These are phyloP conservation scores for Akanthomyces lecanii DNA, from an alignment of 2,329 filamentous ascomycete genomes.

Conservation along the genomic window DNA sequence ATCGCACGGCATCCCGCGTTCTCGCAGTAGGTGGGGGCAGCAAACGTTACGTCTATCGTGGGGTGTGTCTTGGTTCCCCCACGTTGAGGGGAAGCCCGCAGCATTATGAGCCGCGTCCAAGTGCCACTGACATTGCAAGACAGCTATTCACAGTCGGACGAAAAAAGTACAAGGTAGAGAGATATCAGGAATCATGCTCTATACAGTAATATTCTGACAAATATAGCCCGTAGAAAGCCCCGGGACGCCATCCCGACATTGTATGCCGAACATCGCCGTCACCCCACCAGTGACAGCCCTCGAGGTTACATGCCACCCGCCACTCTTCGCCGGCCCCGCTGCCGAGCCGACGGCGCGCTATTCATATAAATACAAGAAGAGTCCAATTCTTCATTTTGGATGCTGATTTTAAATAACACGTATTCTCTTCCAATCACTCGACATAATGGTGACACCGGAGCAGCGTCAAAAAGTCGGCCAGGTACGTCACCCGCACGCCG, in stretches of 20 bases:
- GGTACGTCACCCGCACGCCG: background rate
- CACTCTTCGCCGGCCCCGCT: background rate
- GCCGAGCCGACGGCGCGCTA: background rate
- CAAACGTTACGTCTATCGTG: conserved; percentile 11
- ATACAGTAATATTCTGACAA: too few species aligned
- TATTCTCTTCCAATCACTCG: too few species aligned
- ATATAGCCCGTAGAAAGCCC: too few species aligned
- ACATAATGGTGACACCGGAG: conserved; percentile 17
- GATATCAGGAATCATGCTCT: too few species aligned
- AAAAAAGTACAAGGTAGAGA: too few species aligned
- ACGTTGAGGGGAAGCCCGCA: conserved; percentile 7
- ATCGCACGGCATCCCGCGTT: background rate
- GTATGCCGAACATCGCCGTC: conserved; percentile 5
- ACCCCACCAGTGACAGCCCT: conserved; percentile 4
- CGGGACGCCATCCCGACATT: too few species aligned
- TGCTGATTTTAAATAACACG: background rate
- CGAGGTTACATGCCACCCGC: conserved; percentile 7
- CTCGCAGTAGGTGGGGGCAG: conserved; percentile 5
- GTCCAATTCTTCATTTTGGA: background rate
- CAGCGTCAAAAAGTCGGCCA: conserved; percentile 20
- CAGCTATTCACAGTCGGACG: too few species aligned
- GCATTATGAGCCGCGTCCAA: background rate
- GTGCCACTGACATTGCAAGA: too few species aligned
- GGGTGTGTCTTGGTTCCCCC: conserved; percentile 6
- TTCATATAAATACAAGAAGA: background rate